phyloP scores from a whole-genome alignment of 441 rosid genomes.

The Geranium incanum region DNA sequence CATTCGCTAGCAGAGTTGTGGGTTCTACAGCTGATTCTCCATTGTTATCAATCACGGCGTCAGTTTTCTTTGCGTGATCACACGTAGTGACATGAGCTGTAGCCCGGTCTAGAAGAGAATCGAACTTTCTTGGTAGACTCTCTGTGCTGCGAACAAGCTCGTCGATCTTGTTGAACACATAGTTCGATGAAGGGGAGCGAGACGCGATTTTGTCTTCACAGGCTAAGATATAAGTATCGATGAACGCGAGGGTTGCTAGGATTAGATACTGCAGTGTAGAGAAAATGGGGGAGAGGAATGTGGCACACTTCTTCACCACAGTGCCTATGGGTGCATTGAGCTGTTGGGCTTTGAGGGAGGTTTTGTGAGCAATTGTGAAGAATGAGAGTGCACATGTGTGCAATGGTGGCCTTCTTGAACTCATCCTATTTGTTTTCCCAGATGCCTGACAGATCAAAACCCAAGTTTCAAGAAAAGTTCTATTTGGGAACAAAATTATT shows the following conservation, averaged over 20 bases:
- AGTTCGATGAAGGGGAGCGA: constrained; percentile 41
- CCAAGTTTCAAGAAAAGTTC: background rate
- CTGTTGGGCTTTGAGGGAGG: constrained; percentile 30
- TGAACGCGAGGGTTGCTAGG: constrained; percentile 29
- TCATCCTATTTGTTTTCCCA: constrained; percentile 17
- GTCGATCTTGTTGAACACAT: constrained; percentile 35
- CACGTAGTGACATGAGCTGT: constrained; percentile 30
- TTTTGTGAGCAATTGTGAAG: constrained; percentile 27
- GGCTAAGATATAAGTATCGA: constrained; percentile 43
- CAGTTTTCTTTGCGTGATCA: constrained; percentile 32
- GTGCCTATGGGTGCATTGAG: constrained; percentile 29
- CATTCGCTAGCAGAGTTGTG: background rate
- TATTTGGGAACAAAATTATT: too few species aligned
- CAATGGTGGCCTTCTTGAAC: constrained; percentile 44
- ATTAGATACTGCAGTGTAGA: constrained; percentile 28
- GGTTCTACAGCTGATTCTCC: background rate
- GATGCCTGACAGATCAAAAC: constrained; percentile 27
- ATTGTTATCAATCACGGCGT: constrained; percentile 33
- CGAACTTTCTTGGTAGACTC: constrained; percentile 42
- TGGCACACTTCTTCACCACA: constrained; percentile 16
- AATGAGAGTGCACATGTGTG: constrained; percentile 41
- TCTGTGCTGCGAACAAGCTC: constrained; percentile 29
- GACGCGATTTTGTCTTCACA: constrained; percentile 31
- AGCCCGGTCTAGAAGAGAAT: constrained; percentile 30
- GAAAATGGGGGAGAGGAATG: constrained; percentile 24